Percentiles rank a stretch among this genome's conserved stretches.
Evolutionary conservation across 2,329 filamentous ascomycete genomes (phyloP).

Genomic region (Colletotrichum tanaceti): DNA sequence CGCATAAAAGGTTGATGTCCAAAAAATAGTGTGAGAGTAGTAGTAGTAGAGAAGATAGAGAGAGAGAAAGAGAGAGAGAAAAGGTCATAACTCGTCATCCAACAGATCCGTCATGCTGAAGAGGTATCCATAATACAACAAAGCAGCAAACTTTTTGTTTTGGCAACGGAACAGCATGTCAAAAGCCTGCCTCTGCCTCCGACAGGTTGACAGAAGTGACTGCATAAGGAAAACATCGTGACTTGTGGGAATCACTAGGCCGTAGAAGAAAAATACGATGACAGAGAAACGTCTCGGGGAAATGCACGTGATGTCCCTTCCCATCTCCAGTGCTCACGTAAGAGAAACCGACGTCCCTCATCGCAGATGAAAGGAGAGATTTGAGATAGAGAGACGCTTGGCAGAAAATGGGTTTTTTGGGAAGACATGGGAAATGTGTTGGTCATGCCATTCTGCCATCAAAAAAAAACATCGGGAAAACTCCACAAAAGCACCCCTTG

Average conservation of each 20-base stretch:
- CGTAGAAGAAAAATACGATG: slow-evolving; percentile 37
- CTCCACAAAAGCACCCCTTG: slow-evolving; percentile 30
- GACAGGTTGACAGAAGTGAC: slow-evolving; percentile 39
- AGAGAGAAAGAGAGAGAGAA: slow-evolving; percentile 15
- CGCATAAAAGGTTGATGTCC: slow-evolving; percentile 14
- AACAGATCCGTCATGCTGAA: slow-evolving; percentile 41
- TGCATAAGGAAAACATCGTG: slow-evolving; percentile 36
- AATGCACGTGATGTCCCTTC: slow-evolving; percentile 32
- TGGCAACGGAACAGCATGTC: slow-evolving; percentile 35
- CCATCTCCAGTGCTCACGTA: slow-evolving; percentile 36
- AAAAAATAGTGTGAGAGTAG: slow-evolving; percentile 11
- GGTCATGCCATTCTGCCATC: slow-evolving; percentile 38
- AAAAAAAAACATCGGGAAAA: slow-evolving; percentile 32
- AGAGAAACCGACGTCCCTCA: slow-evolving; percentile 36
- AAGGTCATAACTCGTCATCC: slow-evolving; percentile 39
- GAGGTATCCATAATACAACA: slow-evolving; percentile 42
- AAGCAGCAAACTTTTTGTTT: slow-evolving; percentile 40
- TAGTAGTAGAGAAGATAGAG: background rate
- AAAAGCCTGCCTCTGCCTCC: slow-evolving; percentile 36
- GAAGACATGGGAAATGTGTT: slow-evolving; percentile 35
- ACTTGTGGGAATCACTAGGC: slow-evolving; percentile 41
- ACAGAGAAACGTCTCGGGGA: slow-evolving; percentile 27
- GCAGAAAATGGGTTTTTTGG: slow-evolving; percentile 34
- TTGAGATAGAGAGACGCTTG: slow-evolving; percentile 32
- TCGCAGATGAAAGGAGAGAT: slow-evolving; percentile 36